phyloP scores from a whole-genome alignment of 73 alveolate genomes.

The Tetrahymena borealis region DNA sequence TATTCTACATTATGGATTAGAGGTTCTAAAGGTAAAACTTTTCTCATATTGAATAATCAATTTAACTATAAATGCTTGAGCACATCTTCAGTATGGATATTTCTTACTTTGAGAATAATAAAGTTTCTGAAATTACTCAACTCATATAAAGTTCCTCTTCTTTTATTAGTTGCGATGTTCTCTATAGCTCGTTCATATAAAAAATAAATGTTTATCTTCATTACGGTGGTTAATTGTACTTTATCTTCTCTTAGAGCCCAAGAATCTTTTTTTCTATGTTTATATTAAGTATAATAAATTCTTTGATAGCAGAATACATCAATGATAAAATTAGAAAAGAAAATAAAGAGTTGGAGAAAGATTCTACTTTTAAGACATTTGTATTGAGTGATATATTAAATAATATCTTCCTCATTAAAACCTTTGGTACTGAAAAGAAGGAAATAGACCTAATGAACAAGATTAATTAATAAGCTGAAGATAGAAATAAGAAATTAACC shows the following conservation, averaged over 20 bases:
- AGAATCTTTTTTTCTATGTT: not conserved
- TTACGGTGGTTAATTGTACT: not conserved
- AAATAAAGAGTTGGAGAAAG: too few species aligned
- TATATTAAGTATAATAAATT: not conserved
- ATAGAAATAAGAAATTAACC: too few species aligned
- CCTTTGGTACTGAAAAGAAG: constrained; percentile 20
- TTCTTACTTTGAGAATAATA: not conserved
- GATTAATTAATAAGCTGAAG: not conserved
- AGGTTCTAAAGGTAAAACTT: too few species aligned
- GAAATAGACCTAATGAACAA: constrained; percentile 13
- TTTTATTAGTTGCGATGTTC: not conserved
- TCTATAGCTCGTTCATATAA: too few species aligned
- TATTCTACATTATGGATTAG: too few species aligned
- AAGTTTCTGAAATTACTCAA: not conserved
- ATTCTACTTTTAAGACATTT: too few species aligned
- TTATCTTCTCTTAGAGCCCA: not conserved
- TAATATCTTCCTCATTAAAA: not conserved
- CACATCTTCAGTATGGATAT: not conserved
- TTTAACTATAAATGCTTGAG: not conserved
- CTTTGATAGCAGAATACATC: too few species aligned
- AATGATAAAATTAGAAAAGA: not conserved
- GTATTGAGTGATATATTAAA: not conserved
- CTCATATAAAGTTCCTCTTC: not conserved
- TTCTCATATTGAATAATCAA: too few species aligned
- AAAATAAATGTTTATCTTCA: too few species aligned